phyloP scores from a whole-genome alignment of 495 filamentous ascomycete genomes.

The Thozetella sp. region DNA sequence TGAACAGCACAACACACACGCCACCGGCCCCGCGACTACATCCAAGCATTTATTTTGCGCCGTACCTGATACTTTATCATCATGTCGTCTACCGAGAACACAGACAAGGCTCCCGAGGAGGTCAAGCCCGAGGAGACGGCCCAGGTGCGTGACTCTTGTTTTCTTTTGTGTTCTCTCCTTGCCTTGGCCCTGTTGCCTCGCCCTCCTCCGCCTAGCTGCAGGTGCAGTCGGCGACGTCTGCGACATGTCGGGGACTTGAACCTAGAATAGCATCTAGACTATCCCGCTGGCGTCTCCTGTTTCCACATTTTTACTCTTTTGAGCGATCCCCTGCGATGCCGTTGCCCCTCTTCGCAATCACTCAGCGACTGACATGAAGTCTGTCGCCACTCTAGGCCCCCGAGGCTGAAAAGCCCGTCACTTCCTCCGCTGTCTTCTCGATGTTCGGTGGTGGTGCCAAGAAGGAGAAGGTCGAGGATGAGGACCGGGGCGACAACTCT shows the following conservation, averaged over 20 bases:
- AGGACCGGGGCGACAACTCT: slow-evolving; percentile 75
- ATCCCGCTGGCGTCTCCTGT: too few relatives aligned
- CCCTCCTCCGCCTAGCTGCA: too few relatives aligned
- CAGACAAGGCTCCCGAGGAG: slow-evolving; percentile 33
- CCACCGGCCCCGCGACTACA: slow-evolving; percentile 6
- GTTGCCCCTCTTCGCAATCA: background rate
- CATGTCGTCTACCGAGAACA: slow-evolving; percentile 43
- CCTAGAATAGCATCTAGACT: too few relatives aligned
- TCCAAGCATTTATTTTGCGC: background rate
- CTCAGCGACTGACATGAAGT: slow-evolving; percentile 1
- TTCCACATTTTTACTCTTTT: too few relatives aligned
- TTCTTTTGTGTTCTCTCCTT: background rate
- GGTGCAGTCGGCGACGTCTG: too few relatives aligned
- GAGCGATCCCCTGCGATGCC: background rate
- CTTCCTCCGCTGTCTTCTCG: slow-evolving; percentile 70
- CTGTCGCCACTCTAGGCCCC: background rate
- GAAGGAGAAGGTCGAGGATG: slow-evolving; percentile 75
- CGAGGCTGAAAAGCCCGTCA: slow-evolving; percentile 27
- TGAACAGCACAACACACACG: slow-evolving; percentile 7
- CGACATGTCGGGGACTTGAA: too few relatives aligned
- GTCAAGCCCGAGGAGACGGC: slow-evolving; percentile 25
- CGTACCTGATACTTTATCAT: slow-evolving; percentile 12
- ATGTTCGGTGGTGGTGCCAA: slow-evolving; percentile 98
- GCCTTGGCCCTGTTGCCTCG: background rate
- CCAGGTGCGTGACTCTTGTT: slow-evolving; percentile 15